These are phyloP conservation scores for Hippophae gyantsensis DNA, from an alignment of 306 rosid genomes.

Conservation along the genomic window DNA sequence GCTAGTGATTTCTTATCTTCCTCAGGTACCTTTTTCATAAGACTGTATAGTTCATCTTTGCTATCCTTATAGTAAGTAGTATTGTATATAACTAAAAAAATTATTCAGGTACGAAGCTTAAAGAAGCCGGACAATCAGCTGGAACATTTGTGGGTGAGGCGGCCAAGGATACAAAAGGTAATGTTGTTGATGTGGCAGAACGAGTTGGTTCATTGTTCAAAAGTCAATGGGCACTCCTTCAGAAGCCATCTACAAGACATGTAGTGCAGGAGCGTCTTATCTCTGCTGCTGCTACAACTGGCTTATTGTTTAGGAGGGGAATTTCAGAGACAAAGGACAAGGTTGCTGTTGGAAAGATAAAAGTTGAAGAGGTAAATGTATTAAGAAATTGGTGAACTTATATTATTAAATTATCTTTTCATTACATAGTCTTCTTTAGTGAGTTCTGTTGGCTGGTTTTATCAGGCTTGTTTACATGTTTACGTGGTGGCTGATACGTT, in stretches of 20 bases:
- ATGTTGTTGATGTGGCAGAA: conserved; percentile 66
- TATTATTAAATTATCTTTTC: not conserved
- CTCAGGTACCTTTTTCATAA: conserved; percentile 45
- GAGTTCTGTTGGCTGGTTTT: not conserved
- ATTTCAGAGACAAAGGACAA: conserved; percentile 79
- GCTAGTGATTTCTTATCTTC: conserved; percentile 84
- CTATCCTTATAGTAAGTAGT: not conserved
- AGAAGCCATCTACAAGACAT: conserved; percentile 82
- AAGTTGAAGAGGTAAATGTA: conserved; percentile 83
- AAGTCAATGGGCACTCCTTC: conserved; percentile 77
- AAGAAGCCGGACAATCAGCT: conserved; percentile 82
- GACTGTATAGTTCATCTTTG: not conserved
- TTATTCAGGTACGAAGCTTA: conserved; percentile 68
- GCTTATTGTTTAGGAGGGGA: conserved; percentile 68
- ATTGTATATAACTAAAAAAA: conserved; percentile 12
- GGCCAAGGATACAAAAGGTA: conserved; percentile 81
- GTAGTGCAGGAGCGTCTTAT: conserved; percentile 85
- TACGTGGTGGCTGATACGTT: not conserved
- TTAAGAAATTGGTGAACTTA: not conserved
- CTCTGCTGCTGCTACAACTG: conserved; percentile 82
- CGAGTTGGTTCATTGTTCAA: conserved; percentile 68
- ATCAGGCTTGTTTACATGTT: not conserved
- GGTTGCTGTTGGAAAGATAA: conserved; percentile 69
- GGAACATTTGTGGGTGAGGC: conserved; percentile 86
- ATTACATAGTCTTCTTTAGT: not conserved